Percentiles rank a stretch among this genome's conserved stretches.
Conservation (phyloP, 1,284 basidiomycete genomes). For the Mycosarcoma maydis region DNA sequence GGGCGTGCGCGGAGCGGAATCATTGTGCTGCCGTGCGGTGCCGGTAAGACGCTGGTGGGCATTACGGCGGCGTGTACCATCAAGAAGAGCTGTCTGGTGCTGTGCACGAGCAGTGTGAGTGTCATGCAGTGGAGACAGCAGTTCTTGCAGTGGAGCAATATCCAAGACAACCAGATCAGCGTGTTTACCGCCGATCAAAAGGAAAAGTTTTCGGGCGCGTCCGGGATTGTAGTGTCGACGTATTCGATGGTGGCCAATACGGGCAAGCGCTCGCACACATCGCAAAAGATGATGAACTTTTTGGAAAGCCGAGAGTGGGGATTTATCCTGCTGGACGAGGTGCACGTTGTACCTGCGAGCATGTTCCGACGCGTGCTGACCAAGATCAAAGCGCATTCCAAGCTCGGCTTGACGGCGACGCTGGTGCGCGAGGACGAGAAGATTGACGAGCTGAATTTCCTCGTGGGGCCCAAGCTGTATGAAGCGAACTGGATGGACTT, state of each 20-base stretch:
- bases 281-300: constrained; percentile 68
- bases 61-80: constrained; percentile 99
- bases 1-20: constrained; percentile 78
- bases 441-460: constrained; percentile 97
- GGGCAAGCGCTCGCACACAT: constrained; percentile 66
- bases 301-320: constrained; percentile 66
- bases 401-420: constrained; percentile 72
- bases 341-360: constrained; percentile 66
- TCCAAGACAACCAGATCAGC: constrained; percentile 66
- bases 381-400: constrained; percentile 66
- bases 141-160: constrained; percentile 66
- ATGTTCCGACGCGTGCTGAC: constrained; percentile 67
- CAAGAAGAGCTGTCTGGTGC: constrained; percentile 97
- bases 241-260: constrained; percentile 68
- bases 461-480: constrained; percentile 99
- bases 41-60: constrained; percentile 97
- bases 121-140: constrained; percentile 67
- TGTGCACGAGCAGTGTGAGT: constrained; percentile 73
- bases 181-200: constrained; percentile 66
- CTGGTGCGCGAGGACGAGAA: constrained; percentile 99
- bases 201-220: constrained; percentile 65
- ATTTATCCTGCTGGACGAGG: constrained; percentile 66
- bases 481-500: constrained; percentile 99
- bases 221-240: constrained; percentile 66
- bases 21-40: constrained; percentile 97